Percentiles rank a stretch among this genome's conserved stretches.
phyloP scores from a whole-genome alignment of 164 flowering plant species.

The Tinospora cordifolia region DNA sequence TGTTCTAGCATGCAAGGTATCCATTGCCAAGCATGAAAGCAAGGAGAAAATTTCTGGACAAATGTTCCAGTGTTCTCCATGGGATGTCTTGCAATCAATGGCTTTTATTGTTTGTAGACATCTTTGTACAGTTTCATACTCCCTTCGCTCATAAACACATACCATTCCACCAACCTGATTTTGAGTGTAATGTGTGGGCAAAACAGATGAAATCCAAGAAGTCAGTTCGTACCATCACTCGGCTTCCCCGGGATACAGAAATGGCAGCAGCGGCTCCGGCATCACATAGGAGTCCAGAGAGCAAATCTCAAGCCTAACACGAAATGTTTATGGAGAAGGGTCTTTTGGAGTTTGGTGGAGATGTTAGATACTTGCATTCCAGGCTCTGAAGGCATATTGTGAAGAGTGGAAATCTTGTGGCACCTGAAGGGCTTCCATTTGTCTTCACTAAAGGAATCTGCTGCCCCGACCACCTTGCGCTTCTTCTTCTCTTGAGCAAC shows the following conservation, averaged over 20 bases:
- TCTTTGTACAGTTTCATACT: conserved; percentile 52
- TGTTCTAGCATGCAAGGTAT: conserved; percentile 81
- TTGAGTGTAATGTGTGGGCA: conserved; percentile 60
- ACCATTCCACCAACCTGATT: conserved; percentile 50
- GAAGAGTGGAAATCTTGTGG: conserved; percentile 32
- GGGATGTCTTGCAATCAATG: conserved; percentile 67
- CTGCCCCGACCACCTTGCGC: conserved; percentile 32
- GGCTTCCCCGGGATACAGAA: conserved; percentile 47
- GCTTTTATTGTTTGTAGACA: conserved; percentile 45
- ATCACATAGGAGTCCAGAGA: conserved; percentile 64
- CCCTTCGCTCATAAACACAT: conserved; percentile 58
- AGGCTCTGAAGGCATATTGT: not conserved
- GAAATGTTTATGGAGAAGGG: conserved; percentile 26
- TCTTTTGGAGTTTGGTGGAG: not conserved
- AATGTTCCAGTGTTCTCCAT: conserved; percentile 62
- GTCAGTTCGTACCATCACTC: conserved; percentile 43
- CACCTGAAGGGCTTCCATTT: conserved; percentile 54
- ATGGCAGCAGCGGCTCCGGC: conserved; percentile 39
- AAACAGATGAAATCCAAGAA: conserved; percentile 41
- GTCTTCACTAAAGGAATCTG: conserved; percentile 4
- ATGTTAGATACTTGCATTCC: not conserved
- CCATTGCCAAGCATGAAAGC: conserved; percentile 50
- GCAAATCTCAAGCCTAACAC: conserved; percentile 66
- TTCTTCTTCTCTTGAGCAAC: conserved; percentile 76
- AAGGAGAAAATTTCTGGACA: conserved; percentile 57